Conservation (phyloP, 192 early-diverging fungal species). For the Physocladia obscura region DNA sequence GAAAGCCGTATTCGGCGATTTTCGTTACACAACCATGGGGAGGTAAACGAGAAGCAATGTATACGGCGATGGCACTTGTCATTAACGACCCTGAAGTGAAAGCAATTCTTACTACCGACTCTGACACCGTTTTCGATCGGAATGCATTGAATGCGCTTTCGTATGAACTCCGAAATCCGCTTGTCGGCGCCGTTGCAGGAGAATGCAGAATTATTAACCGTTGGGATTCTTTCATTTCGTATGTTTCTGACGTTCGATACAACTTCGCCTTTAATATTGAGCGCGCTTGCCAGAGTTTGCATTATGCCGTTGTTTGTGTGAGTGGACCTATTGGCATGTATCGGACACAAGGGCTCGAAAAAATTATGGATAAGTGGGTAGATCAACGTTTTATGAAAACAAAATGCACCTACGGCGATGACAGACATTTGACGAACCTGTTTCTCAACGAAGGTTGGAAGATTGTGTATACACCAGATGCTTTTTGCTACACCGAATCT, state of each 20-base stretch:
- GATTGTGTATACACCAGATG: conserved; percentile 56
- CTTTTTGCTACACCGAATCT: conserved; percentile 62
- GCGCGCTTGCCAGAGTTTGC: conserved; percentile 58
- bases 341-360: conserved; percentile 42
- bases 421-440: conserved; percentile 61
- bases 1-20: conserved; percentile 12
- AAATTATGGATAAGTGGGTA: conserved; percentile 58
- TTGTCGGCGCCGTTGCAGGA: conserved; percentile 56
- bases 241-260: conserved; percentile 61
- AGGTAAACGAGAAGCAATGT: conserved; percentile 30
- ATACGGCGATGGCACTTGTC: background rate
- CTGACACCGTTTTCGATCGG: conserved; percentile 59
- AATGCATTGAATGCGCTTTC: conserved; percentile 49
- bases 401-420: conserved; percentile 65
- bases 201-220: conserved; percentile 58
- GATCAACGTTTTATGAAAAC: conserved; percentile 54
- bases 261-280: conserved; percentile 70
- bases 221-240: conserved; percentile 48
- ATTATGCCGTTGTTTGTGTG: conserved; percentile 60
- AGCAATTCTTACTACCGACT: conserved; percentile 60
- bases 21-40: conserved; percentile 27
- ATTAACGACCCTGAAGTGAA: conserved; percentile 32
- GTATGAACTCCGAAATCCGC: conserved; percentile 44
- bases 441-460: conserved; percentile 46
- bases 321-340: conserved; percentile 65